These are phyloP conservation scores for Boletus semigastroideus DNA, from an alignment of 1,284 basidiomycete genomes.

Conservation along the genomic window DNA sequence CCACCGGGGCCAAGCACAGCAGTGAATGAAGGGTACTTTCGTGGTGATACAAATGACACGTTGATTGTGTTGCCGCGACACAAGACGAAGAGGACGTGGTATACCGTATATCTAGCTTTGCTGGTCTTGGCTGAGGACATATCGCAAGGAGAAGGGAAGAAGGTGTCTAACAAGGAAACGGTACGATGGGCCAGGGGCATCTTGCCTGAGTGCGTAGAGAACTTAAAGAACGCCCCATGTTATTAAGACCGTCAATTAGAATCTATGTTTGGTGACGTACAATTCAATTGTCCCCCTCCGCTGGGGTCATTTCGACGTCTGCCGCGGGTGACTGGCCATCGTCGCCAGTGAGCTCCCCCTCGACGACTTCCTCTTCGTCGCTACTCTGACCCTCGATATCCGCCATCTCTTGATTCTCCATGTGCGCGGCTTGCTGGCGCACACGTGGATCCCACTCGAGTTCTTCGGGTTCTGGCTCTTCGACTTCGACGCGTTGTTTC, in stretches of 20 bases:
- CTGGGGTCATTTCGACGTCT: constrained; percentile 27
- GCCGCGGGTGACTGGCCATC: constrained; percentile 28
- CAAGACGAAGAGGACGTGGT: constrained; percentile 68
- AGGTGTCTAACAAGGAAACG: constrained; percentile 10
- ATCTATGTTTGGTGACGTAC: background rate
- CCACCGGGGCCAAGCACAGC: constrained; percentile 47
- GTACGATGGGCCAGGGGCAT: constrained; percentile 44
- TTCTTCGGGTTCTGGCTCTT: constrained; percentile 73
- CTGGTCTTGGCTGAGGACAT: constrained; percentile 43
- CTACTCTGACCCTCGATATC: constrained; percentile 39
- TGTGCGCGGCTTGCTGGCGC: constrained; percentile 24
- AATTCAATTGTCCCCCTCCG: constrained; percentile 5
- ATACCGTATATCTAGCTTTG: constrained; percentile 63
- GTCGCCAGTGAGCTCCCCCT: constrained; percentile 34
- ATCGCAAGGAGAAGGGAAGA: background rate
- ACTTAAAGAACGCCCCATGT: constrained; percentile 49
- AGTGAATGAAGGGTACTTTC: constrained; percentile 58
- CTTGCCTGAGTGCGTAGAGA: constrained; percentile 38
- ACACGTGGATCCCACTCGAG: constrained; percentile 61
- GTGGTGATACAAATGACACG: constrained; percentile 40
- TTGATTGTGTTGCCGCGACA: constrained; percentile 44
- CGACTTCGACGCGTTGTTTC: constrained; percentile 69
- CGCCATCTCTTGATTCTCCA: constrained; percentile 35
- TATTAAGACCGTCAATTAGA: constrained; percentile 30
- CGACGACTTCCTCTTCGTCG: constrained; percentile 37